Percentiles rank a stretch among this genome's conserved stretches.
These are phyloP conservation scores for Parathielavia hyrcaniae DNA, from an alignment of 495 filamentous ascomycete species.

Conservation along the genomic window DNA sequence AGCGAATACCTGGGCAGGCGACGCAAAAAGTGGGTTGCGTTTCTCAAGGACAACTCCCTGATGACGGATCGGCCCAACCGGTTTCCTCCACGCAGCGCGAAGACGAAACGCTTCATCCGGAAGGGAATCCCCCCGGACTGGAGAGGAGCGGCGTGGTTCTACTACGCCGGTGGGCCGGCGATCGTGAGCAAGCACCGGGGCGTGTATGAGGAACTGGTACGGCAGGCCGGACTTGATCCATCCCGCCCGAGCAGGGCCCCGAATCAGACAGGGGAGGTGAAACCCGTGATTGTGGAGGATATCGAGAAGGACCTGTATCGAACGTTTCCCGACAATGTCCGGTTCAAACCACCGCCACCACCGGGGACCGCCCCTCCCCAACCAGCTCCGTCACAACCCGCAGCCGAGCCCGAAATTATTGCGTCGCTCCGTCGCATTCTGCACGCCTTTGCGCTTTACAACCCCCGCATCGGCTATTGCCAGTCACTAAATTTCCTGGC, in stretches of 20 bases:
- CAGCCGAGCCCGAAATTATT: slow-evolving; percentile 70
- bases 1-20: slow-evolving; percentile 61
- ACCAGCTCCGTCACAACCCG: slow-evolving; percentile 22
- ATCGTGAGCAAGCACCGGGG: slow-evolving; percentile 66
- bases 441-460: slow-evolving; percentile 82
- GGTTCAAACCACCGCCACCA: slow-evolving; percentile 62
- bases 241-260: slow-evolving; percentile 18
- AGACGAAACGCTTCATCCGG: slow-evolving; percentile 80
- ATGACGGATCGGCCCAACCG: slow-evolving; percentile 60
- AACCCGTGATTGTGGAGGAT: slow-evolving; percentile 70
- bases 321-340: slow-evolving; percentile 91
- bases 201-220: slow-evolving; percentile 64
- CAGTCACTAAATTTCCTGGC: slow-evolving; percentile 96
- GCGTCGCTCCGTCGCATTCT: slow-evolving; percentile 76
- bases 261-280: slow-evolving; percentile 40
- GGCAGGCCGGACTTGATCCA: slow-evolving; percentile 33
- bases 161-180: slow-evolving; percentile 84
- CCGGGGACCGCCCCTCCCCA: not conserved
- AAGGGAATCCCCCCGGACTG: slow-evolving; percentile 95
- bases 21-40: slow-evolving; percentile 70
- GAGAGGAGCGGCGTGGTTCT: slow-evolving; percentile 94
- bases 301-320: slow-evolving; percentile 94
- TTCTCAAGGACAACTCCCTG: slow-evolving; percentile 71
- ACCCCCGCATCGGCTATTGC: slow-evolving; percentile 87
- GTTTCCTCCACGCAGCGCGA: slow-evolving; percentile 74